phyloP scores from a whole-genome alignment of 768 basidiomycete species.

The Galerina sulciceps region DNA sequence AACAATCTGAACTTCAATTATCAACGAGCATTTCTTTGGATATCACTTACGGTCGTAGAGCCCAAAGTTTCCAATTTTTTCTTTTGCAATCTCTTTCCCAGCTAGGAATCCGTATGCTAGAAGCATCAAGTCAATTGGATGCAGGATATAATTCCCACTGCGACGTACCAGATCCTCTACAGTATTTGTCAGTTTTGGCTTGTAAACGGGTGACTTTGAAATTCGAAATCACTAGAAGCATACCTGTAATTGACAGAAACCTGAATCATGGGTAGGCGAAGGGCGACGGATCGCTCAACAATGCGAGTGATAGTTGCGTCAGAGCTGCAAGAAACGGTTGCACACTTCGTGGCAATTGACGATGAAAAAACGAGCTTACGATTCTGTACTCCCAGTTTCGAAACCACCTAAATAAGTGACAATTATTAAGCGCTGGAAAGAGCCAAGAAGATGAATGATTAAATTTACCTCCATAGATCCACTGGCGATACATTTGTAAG shows the following conservation, averaged over 20 bases:
- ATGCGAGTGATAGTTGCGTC: conserved; percentile 13
- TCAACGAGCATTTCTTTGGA: too few species aligned
- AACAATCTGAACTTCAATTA: too few species aligned
- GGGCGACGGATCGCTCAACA: conserved; percentile 18
- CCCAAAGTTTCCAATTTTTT: conserved; percentile 40
- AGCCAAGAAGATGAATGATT: not conserved
- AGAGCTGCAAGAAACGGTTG: not conserved
- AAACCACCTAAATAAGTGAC: conserved; percentile 8
- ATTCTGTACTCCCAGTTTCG: conserved; percentile 10
- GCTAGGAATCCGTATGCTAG: conserved; percentile 14
- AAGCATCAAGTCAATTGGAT: not conserved
- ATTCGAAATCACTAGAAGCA: not conserved
- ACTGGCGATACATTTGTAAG: conserved; percentile 9
- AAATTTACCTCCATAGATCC: conserved; percentile 20
- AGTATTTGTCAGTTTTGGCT: not conserved
- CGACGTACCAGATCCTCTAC: conserved; percentile 7
- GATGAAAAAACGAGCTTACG: not conserved
- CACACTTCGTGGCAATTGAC: not conserved
- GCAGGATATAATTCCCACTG: not conserved
- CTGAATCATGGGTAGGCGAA: conserved; percentile 20
- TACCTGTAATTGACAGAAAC: conserved; percentile 27
- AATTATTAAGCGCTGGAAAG: too few species aligned
- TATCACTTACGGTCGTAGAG: conserved; percentile 46
- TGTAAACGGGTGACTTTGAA: not conserved
- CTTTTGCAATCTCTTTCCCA: not conserved